Conservation (phyloP, 352 stramenopile species). For the Pythium sp. region DNA sequence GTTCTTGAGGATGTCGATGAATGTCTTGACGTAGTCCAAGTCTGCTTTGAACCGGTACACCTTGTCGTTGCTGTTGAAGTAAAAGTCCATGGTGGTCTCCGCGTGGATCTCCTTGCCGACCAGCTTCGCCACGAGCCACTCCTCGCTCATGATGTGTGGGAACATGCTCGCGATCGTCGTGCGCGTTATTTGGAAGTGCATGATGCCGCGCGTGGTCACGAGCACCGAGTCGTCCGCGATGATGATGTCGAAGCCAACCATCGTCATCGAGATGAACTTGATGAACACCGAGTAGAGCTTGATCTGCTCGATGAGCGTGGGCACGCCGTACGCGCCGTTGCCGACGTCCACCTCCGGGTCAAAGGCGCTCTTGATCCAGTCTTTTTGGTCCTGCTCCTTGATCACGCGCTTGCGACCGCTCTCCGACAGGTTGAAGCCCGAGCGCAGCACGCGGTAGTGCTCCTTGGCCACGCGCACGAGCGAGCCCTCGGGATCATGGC, state of each 20-base stretch:
- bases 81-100: slow-evolving; percentile 18
- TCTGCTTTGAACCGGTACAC: slow-evolving; percentile 19
- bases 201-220: slow-evolving; percentile 17
- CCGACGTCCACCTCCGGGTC: slow-evolving; percentile 24
- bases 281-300: slow-evolving; percentile 25
- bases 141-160: slow-evolving; percentile 24
- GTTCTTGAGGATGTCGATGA: slow-evolving; percentile 22
- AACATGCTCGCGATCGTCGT: slow-evolving; percentile 29
- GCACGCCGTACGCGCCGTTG: slow-evolving; percentile 18
- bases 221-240: slow-evolving; percentile 20
- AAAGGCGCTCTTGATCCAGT: slow-evolving; percentile 24
- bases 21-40: slow-evolving; percentile 25
- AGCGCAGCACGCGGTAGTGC: slow-evolving; percentile 24
- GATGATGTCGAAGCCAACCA: slow-evolving; percentile 23
- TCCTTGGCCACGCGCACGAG: slow-evolving; percentile 22
- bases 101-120: slow-evolving; percentile 22
- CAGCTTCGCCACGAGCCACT: slow-evolving; percentile 24
- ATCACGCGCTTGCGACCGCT: slow-evolving; percentile 7
- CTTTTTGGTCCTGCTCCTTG: slow-evolving; percentile 15
- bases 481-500: slow-evolving; percentile 22
- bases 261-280: slow-evolving; percentile 23
- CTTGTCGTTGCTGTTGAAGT: slow-evolving; percentile 17
- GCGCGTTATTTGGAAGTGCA: slow-evolving; percentile 30
- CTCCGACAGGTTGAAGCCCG: slow-evolving; percentile 13
- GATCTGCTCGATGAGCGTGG: slow-evolving; percentile 32